Percentiles rank a stretch among this genome's conserved stretches.
phyloP scores from a whole-genome alignment of 441 rosid genomes.

The Aleurites moluccanus region DNA sequence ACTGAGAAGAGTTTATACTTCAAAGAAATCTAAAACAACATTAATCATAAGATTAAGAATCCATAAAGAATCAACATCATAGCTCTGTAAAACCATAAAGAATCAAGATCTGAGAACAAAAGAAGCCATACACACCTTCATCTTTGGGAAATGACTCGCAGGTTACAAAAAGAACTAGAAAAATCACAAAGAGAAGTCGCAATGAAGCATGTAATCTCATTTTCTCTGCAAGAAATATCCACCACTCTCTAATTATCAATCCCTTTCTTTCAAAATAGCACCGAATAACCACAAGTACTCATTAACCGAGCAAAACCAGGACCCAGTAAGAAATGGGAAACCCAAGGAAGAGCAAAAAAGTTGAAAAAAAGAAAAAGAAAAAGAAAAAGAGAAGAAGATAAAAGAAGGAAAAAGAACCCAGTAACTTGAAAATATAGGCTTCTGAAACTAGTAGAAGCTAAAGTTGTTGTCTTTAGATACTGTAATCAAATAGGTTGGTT shows the following conservation, averaged over 20 bases:
- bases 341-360: conserved; percentile 21
- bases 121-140: conserved; percentile 55
- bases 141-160: conserved; percentile 53
- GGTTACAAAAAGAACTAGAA: conserved; percentile 40
- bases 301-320: conserved; percentile 23
- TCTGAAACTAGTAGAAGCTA: conserved; percentile 12
- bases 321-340: conserved; percentile 10
- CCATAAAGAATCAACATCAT: too few relatives aligned
- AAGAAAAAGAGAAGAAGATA: conserved; percentile 1
- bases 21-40: conserved; percentile 9
- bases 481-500: conserved; percentile 24
- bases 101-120: conserved; percentile 56
- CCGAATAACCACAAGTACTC: conserved; percentile 32
- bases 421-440: conserved; percentile 27
- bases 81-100: conserved; percentile 13
- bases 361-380: background rate
- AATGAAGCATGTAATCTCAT: conserved; percentile 54
- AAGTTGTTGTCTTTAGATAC: conserved; percentile 29
- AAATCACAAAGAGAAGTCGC: conserved; percentile 43
- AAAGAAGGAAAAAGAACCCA: conserved; percentile 20
- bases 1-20: background rate
- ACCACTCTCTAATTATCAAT: conserved; percentile 25
- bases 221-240: conserved; percentile 40
- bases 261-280: conserved; percentile 35
- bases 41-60: too few relatives aligned